Evolutionary conservation across 352 stramenopile species (phyloP).

Genomic region (Pythium vanterpoolii): DNA sequence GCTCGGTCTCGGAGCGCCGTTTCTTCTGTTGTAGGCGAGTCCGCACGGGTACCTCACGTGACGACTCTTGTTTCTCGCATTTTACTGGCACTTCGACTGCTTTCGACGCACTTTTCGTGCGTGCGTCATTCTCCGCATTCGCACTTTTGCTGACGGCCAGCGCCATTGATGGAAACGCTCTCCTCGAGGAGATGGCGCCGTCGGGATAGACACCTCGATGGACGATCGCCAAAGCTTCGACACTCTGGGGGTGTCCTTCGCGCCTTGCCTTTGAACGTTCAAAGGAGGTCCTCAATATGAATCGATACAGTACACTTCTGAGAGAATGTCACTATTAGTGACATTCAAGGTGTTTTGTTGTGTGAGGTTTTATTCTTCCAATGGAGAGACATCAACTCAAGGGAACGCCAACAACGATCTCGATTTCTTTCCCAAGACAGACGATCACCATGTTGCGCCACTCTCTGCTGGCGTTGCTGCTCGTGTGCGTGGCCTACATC

Average conservation of each 20-base stretch:
- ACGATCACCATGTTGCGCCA: slow-evolving; percentile 21
- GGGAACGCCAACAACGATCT: not conserved
- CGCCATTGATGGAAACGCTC: slow-evolving; percentile 7
- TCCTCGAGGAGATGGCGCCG: not conserved
- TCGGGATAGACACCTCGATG: not conserved
- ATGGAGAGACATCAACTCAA: not conserved
- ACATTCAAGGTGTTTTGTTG: not conserved
- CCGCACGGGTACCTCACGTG: not conserved
- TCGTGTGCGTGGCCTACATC: slow-evolving; percentile 22
- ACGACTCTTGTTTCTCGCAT: not conserved
- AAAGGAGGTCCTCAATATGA: slow-evolving; percentile 18
- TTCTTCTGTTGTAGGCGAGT: not conserved
- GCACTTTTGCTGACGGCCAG: slow-evolving; percentile 6
- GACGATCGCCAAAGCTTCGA: not conserved
- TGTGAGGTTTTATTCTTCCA: slow-evolving; percentile 9
- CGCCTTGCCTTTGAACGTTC: slow-evolving; percentile 26
- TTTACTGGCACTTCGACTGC: not conserved
- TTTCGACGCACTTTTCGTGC: not conserved
- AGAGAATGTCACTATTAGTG: not conserved
- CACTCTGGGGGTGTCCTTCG: not conserved
- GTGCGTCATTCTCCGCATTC: slow-evolving; percentile 8
- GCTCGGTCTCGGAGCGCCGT: slow-evolving; percentile 20
- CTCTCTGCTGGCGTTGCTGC: slow-evolving; percentile 32
- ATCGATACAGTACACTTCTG: slow-evolving; percentile 8
- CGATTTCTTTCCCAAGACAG: not conserved